Evolutionary conservation across 345 rosid species (phyloP).

Genomic region (Balakata baccata): DNA sequence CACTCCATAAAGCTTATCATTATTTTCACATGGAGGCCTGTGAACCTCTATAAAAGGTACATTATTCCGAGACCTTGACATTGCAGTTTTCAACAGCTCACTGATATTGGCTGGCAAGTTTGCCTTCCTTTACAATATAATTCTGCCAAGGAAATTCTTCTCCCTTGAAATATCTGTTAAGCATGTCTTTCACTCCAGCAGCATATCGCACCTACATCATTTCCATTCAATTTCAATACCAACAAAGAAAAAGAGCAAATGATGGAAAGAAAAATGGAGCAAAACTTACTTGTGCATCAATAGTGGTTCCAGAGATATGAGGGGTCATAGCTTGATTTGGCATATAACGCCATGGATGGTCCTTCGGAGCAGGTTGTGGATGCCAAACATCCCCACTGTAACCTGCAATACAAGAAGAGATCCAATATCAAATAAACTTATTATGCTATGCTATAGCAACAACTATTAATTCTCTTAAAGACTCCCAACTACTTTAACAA

Average conservation of each 20-base stretch:
- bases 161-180: constrained; percentile 82
- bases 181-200: constrained; percentile 90
- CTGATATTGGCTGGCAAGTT: constrained; percentile 77
- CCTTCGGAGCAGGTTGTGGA: constrained; percentile 95
- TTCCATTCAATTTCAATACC: constrained; percentile 14
- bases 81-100: constrained; percentile 17
- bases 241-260: background rate
- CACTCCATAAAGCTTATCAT: background rate
- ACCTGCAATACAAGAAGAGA: constrained; percentile 35
- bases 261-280: background rate
- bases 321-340: constrained; percentile 99
- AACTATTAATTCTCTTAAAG: background rate
- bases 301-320: constrained; percentile 94
- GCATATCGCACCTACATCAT: constrained; percentile 72
- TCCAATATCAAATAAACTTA: background rate
- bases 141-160: constrained; percentile 73
- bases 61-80: background rate
- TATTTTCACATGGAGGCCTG: background rate
- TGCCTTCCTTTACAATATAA: constrained; percentile 83
- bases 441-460: background rate
- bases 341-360: constrained; percentile 99
- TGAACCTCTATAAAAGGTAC: background rate
- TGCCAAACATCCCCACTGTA: constrained; percentile 96
- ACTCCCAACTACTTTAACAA: background rate
- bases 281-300: constrained; percentile 71